phyloP scores from a whole-genome alignment of 2,329 filamentous ascomycete genomes.

The Blastomyces parvus region DNA sequence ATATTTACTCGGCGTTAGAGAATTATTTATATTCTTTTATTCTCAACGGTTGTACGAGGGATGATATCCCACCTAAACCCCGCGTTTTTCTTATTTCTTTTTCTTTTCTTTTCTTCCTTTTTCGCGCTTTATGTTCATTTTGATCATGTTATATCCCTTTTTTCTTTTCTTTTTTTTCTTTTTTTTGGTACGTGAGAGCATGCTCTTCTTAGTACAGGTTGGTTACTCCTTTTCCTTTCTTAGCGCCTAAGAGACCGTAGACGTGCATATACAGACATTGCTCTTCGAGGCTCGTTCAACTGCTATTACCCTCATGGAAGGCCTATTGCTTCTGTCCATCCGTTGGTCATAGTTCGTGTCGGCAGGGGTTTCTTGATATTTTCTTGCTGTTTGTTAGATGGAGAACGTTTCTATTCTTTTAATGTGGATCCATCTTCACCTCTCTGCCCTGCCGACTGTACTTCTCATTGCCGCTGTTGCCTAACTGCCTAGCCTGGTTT shows the following conservation, averaged over 20 bases:
- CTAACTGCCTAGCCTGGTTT: background rate
- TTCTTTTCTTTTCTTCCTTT: background rate
- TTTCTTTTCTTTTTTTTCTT: background rate
- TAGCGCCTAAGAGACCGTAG: background rate
- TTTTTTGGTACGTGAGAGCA: background rate
- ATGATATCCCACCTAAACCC: constrained; percentile 8
- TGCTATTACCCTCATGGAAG: background rate
- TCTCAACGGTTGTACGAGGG: constrained; percentile 5
- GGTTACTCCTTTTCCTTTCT: background rate
- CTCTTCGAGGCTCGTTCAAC: background rate
- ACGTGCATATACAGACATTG: background rate
- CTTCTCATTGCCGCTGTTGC: background rate
- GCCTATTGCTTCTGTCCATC: background rate
- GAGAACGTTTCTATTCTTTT: background rate
- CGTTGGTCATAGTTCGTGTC: background rate
- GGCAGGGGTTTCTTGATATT: background rate
- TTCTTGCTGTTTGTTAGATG: background rate
- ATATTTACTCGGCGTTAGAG: background rate
- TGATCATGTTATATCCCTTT: background rate
- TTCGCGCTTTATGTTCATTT: background rate
- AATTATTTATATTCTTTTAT: background rate
- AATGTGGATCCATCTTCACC: background rate
- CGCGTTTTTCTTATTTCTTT: background rate
- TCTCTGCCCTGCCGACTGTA: background rate
- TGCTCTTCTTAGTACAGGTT: background rate